phyloP scores from a whole-genome alignment of 2,329 filamentous ascomycete species.

The Ambrosiella cleistominuta region DNA sequence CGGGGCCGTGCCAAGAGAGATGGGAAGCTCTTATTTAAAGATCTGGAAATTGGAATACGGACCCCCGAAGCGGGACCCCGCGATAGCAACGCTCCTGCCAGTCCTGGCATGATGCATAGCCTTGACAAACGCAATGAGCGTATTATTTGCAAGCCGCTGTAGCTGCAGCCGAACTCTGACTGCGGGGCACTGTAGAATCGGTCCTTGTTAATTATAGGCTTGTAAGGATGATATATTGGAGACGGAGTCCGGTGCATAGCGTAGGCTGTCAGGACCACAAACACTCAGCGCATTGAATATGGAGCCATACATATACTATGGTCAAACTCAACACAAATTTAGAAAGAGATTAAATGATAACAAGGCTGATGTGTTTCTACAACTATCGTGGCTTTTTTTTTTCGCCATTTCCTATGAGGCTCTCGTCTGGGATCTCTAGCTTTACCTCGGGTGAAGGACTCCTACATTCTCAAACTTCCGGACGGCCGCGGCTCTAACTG shows the following conservation, averaged over 20 bases:
- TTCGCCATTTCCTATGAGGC: neutral
- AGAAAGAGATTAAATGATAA: neutral
- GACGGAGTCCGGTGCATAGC: slow-evolving; percentile 7
- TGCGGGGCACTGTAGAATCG: neutral
- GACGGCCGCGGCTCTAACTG: neutral
- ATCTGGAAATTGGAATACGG: neutral
- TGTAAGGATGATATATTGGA: neutral
- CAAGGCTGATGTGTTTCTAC: neutral
- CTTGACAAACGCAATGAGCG: neutral
- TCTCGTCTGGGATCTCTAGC: neutral
- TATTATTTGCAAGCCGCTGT: too few relatives aligned
- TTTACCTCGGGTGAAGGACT: neutral
- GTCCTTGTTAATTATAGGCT: neutral
- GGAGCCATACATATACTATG: neutral
- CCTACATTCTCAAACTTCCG: neutral
- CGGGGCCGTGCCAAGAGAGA: neutral
- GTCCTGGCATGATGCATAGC: neutral
- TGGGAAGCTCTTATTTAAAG: neutral
- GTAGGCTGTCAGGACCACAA: neutral
- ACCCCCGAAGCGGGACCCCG: neutral
- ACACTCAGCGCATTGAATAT: neutral
- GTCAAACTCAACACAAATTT: neutral
- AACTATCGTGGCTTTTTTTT: slow-evolving; percentile 1
- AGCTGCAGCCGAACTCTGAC: neutral
- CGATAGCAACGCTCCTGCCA: neutral